A percentile compares a stretch with the other conserved stretches of the same genome.
phyloP scores from a whole-genome alignment of 345 rosid genomes.

The Brassica juncea region DNA sequence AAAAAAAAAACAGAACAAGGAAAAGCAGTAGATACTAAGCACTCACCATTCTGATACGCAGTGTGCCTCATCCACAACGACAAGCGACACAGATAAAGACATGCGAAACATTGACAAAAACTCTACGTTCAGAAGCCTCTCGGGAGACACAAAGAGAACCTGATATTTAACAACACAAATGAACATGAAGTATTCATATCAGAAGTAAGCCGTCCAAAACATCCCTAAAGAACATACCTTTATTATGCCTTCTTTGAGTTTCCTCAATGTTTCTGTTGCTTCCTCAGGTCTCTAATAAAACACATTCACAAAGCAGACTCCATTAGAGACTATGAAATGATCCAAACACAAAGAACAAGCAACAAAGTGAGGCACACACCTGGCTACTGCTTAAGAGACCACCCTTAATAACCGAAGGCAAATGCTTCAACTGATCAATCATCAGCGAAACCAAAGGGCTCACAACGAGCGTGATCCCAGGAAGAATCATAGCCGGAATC shows the following conservation, averaged over 20 bases:
- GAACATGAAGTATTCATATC: constrained; percentile 10
- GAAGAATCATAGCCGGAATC: constrained; percentile 79
- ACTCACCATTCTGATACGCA: constrained; percentile 97
- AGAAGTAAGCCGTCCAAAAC: neutral
- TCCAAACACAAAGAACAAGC: neutral
- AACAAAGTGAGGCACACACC: constrained; percentile 42
- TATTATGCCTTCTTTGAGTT: constrained; percentile 64
- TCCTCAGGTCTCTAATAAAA: constrained; percentile 69
- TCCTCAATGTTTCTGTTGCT: constrained; percentile 65
- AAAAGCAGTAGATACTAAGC: constrained; percentile 25
- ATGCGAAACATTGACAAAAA: constrained; percentile 64
- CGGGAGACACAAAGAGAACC: constrained; percentile 98
- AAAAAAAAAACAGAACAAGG: neutral
- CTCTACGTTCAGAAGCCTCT: constrained; percentile 74
- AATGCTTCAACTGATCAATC: constrained; percentile 90
- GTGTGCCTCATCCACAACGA: constrained; percentile 98
- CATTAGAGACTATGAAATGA: neutral
- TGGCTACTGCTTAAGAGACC: constrained; percentile 80
- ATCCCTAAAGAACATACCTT: constrained; percentile 46
- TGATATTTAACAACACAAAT: constrained; percentile 38
- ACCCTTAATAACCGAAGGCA: constrained; percentile 70
- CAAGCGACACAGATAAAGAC: constrained; percentile 57
- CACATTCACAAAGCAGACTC: constrained; percentile 3
- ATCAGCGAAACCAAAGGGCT: constrained; percentile 72
- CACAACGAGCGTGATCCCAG: constrained; percentile 65